Evolutionary conservation across 2,329 filamentous ascomycete species (phyloP).

Genomic region (Fusarium metavorans): DNA sequence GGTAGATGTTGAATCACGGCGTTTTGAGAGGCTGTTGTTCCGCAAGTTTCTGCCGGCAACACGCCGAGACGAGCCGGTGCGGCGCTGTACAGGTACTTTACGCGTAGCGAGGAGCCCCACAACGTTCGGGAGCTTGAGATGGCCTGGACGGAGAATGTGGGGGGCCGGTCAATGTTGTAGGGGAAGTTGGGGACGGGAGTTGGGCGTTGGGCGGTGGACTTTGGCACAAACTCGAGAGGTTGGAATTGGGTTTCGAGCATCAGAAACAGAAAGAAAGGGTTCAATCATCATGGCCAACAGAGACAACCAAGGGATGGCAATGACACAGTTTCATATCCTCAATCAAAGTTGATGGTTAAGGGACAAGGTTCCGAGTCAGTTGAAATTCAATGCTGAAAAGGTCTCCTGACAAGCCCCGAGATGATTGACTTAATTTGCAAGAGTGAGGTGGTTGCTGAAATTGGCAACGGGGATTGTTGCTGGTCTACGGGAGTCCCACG

Average conservation of each 20-base stretch:
- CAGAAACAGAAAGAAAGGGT: background rate
- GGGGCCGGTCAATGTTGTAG: slow-evolving; percentile 37
- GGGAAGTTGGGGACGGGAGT: slow-evolving; percentile 37
- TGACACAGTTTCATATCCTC: background rate
- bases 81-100: slow-evolving; percentile 27
- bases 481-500: slow-evolving; percentile 29
- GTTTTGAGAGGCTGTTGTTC: slow-evolving; percentile 15
- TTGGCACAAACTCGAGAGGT: slow-evolving; percentile 35
- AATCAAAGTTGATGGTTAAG: background rate
- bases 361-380: background rate
- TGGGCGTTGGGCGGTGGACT: slow-evolving; percentile 38
- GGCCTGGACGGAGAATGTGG: slow-evolving; percentile 43
- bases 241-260: background rate
- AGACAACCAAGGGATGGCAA: slow-evolving; percentile 10
- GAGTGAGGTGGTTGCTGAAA: slow-evolving; percentile 32
- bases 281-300: slow-evolving; percentile 9
- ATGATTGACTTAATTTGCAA: background rate
- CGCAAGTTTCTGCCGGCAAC: slow-evolving; percentile 23
- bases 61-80: slow-evolving; percentile 27
- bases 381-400: background rate
- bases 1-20: slow-evolving; percentile 18
- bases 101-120: slow-evolving; percentile 38
- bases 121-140: slow-evolving; percentile 37
- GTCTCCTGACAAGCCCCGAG: background rate
- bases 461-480: slow-evolving; percentile 32